Percentiles rank a stretch among this genome's conserved stretches.
Evolutionary conservation across 257 asterid genomes (phyloP).

Genomic region (Buddleja alternifolia): DNA sequence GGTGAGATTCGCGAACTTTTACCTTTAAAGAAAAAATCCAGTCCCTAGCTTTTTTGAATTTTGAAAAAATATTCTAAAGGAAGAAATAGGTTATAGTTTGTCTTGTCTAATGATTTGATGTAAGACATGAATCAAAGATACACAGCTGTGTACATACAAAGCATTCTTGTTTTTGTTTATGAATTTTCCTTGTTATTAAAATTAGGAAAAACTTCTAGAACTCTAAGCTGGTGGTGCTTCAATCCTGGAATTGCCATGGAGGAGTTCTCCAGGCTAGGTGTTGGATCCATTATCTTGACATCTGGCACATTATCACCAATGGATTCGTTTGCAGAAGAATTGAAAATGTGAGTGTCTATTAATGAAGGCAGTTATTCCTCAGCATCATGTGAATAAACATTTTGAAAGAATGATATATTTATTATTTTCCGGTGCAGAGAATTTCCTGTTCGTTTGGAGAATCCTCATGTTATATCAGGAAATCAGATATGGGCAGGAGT

Average conservation of each 20-base stretch:
- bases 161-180: slow-evolving; percentile 26
- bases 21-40: background rate
- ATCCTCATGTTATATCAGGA: slow-evolving; percentile 95
- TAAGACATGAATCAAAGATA: slow-evolving; percentile 16
- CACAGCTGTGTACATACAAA: slow-evolving; percentile 26
- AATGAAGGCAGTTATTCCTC: slow-evolving; percentile 21
- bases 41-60: background rate
- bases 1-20: background rate
- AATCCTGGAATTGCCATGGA: slow-evolving; percentile 99
- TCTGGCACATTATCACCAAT: slow-evolving; percentile 99
- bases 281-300: slow-evolving; percentile 92
- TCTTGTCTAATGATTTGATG: slow-evolving; percentile 17
- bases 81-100: slow-evolving; percentile 20
- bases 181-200: slow-evolving; percentile 33
- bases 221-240: slow-evolving; percentile 99
- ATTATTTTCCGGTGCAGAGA: slow-evolving; percentile 51
- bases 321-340: slow-evolving; percentile 96
- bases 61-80: background rate
- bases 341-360: slow-evolving; percentile 69
- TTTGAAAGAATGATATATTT: slow-evolving; percentile 25
- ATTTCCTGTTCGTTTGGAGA: slow-evolving; percentile 93
- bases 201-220: slow-evolving; percentile 77
- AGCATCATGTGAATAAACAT: slow-evolving; percentile 4
- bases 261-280: slow-evolving; percentile 76
- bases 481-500: slow-evolving; percentile 96